These are phyloP conservation scores for Phytophthora podocarpi DNA, from an alignment of 352 stramenopile species.

Conservation along the genomic window DNA sequence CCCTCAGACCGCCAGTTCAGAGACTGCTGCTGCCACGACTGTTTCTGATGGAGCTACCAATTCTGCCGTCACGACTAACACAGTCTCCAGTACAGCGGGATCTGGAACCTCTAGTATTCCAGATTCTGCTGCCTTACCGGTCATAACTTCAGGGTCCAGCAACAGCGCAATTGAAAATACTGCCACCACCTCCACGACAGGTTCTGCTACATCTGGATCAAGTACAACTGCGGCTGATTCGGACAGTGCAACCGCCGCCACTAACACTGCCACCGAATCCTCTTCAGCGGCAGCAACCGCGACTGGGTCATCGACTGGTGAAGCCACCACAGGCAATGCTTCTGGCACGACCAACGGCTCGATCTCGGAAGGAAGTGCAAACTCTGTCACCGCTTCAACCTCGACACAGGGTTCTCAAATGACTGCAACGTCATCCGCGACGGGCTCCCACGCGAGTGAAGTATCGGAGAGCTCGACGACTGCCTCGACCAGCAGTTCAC, in stretches of 20 bases:
- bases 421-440: not conserved
- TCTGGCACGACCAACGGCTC: not conserved
- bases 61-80: not conserved
- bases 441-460: slow-evolving; percentile 1
- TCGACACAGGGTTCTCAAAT: slow-evolving; percentile 4
- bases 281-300: not conserved
- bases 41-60: not conserved
- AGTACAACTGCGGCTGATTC: not conserved
- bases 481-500: slow-evolving; percentile 8
- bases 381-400: not conserved
- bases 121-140: not conserved
- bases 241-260: not conserved
- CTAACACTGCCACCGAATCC: not conserved
- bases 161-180: not conserved
- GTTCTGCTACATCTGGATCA: not conserved
- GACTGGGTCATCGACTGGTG: not conserved
- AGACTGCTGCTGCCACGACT: not conserved
- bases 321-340: not conserved
- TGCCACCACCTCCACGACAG: not conserved
- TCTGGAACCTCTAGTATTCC: slow-evolving; percentile 1
- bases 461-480: not conserved
- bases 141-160: not conserved
- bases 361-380: not conserved
- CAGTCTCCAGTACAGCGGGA: not conserved
- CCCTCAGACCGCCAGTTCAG: not conserved